Evolutionary conservation across 352 stramenopile genomes (phyloP), one percentile per base, ranked within the genome.

Genomic region (Globisporangium parvum): DNA sequence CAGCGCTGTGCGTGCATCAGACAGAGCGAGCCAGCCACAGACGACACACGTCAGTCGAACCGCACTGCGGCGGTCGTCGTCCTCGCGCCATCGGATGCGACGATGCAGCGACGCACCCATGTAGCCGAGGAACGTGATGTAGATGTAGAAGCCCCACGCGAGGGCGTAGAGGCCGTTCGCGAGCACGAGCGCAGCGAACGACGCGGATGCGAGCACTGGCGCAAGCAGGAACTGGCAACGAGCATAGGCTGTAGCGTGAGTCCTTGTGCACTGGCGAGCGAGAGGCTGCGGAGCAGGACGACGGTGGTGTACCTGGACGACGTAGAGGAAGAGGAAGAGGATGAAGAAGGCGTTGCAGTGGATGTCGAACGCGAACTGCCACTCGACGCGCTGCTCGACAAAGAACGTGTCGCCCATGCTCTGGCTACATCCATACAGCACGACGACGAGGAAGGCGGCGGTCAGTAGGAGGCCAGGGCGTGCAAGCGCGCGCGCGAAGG

Each of bases 271-370:
- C 17, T 21, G 21, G 17, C n/a, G 24, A 2, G 14, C 23, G 14
- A 6, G 1, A 9, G 15, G 6, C 6, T 9, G 4, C 21, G 18
- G 24, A 15, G 40, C 18, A 3, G n/a, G n/a, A n/a, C n/a, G n/a
- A n/a, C n/a, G n/a, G n/a, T n/a, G n/a, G n/a, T n/a, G 18, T 55
- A 96, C 77, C 71, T 96, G 79, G 8, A 93, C 69, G 70, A 98
- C 85, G 80, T 98, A 98, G 53, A 98, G 80, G 59, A 98, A 80
- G 10, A 98, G 75, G 64, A 98, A 98, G 31, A 98, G 67, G 49
- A 97, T 88, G 58, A 99, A 98, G 76, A 99, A 99, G 39, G 95
- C 86, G 82, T 99, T 99, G 85, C 94, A 98, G 77, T 99, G 97
- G 64, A 99, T 98, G 78, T 99, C 97, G 72, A 99, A 98, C 18